Conservation (phyloP, 2,329 filamentous ascomycete species). For the Neofusicoccum ribis region DNA sequence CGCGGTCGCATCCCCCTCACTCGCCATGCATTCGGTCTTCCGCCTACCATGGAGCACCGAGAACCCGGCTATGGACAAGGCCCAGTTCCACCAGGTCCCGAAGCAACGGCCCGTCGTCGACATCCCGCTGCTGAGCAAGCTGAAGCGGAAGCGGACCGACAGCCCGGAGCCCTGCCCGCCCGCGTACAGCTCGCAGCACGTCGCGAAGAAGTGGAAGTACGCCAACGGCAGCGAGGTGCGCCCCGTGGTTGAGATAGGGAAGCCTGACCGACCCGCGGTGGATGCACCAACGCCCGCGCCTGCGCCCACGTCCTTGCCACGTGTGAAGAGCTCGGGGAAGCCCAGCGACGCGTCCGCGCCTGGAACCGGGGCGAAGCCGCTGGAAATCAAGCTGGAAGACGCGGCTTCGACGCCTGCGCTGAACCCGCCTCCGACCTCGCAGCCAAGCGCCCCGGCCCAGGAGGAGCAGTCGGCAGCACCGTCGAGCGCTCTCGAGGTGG, state of each 20-base stretch:
- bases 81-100: conserved; percentile 40
- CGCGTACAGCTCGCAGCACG: conserved; percentile 22
- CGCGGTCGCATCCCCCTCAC: conserved; percentile 35
- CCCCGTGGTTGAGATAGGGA: conserved; percentile 40
- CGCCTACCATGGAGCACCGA: conserved; percentile 51
- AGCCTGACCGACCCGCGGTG: conserved; percentile 23
- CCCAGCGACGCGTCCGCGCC: conserved; percentile 5
- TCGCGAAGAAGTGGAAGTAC: conserved; percentile 34
- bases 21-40: conserved; percentile 53
- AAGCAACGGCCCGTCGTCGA: conserved; percentile 47
- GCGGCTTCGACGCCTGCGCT: conserved; percentile 23
- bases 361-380: conserved; percentile 23
- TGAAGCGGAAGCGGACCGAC: conserved; percentile 61
- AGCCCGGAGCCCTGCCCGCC: conserved; percentile 44
- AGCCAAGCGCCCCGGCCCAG: conserved; percentile 30
- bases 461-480: not conserved
- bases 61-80: conserved; percentile 45
- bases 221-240: conserved; percentile 23
- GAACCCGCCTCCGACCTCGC: conserved; percentile 22
- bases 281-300: conserved; percentile 26
- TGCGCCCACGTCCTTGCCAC: conserved; percentile 20
- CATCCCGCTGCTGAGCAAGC: conserved; percentile 49
- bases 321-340: conserved; percentile 25
- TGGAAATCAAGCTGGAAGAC: conserved; percentile 22
- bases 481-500: conserved; percentile 15